Percentiles rank a stretch among this genome's conserved stretches.
These are phyloP conservation scores for Kentomonas sorsogonicus DNA, from an alignment of 208 protist genomes.

Conservation along the genomic window DNA sequence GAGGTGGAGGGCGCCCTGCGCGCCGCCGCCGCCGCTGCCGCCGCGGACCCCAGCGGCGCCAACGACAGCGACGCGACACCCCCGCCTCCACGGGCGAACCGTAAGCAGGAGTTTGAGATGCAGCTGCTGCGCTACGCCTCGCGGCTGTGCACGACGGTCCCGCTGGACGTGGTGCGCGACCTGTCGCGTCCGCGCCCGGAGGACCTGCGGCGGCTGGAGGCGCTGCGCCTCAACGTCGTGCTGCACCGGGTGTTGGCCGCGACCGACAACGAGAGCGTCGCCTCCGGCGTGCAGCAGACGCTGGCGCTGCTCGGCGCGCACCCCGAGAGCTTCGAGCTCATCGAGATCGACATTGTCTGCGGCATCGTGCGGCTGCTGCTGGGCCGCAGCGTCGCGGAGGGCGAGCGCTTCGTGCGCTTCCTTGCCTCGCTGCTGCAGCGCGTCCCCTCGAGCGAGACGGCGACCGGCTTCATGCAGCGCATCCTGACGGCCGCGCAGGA, in stretches of 20 bases:
- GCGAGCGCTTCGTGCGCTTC: constrained; percentile 60
- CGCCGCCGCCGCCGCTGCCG: no score
- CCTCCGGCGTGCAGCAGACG: constrained; percentile 32
- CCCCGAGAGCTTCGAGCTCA: constrained; percentile 64
- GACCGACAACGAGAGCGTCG: constrained; percentile 39
- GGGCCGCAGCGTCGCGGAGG: constrained; percentile 41
- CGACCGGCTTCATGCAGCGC: constrained; percentile 29
- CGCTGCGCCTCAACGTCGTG: constrained; percentile 65
- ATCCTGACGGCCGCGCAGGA: constrained; percentile 69
- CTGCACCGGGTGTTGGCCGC: constrained; percentile 53
- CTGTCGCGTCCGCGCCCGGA: constrained; percentile 34
- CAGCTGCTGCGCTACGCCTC: constrained; percentile 36
- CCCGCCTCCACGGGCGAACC: no score
- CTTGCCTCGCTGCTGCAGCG: constrained; percentile 44
- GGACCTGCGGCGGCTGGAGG: constrained; percentile 57
- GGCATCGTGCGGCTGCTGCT: constrained; percentile 54
- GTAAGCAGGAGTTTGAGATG: constrained; percentile 29
- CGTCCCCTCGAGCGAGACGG: constrained; percentile 16
- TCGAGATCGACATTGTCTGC: constrained; percentile 66
- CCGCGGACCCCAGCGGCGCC: no score
- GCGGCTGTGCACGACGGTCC: constrained; percentile 44
- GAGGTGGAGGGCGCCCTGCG: constrained; percentile 12
- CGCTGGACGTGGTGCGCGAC: constrained; percentile 35
- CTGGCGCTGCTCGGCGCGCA: constrained; percentile 57
- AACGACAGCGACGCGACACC: constrained; percentile 11